These are phyloP conservation scores for Cardamine occulta DNA, from an alignment of 345 rosid species.

Conservation along the genomic window DNA sequence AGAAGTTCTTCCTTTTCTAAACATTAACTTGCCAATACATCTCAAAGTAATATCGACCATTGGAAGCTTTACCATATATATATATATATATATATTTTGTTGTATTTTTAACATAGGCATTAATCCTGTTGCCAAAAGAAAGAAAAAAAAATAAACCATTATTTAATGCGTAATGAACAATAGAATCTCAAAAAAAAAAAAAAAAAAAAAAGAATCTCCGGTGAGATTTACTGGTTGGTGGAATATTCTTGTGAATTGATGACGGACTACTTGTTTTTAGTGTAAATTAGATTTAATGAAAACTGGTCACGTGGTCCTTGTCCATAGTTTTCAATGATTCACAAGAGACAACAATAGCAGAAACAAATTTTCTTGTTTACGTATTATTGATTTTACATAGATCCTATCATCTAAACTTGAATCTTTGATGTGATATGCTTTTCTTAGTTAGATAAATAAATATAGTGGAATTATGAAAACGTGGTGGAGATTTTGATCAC, in stretches of 20 bases:
- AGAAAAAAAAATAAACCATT: neutral
- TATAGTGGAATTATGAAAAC: neutral
- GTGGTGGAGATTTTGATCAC: neutral
- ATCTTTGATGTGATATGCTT: neutral
- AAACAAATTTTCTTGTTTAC: neutral
- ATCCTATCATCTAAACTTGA: neutral
- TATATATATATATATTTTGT: too few species aligned
- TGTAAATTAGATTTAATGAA: constrained; percentile 24
- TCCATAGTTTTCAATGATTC: constrained; percentile 22
- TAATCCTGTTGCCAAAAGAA: neutral
- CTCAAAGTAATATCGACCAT: neutral
- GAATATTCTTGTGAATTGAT: constrained; percentile 23
- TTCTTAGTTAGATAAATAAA: neutral
- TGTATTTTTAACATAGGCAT: neutral
- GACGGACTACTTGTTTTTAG: constrained; percentile 8
- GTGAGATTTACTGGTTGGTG: constrained; percentile 15
- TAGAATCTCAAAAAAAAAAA: constrained; percentile 2
- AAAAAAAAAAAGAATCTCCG: constrained; percentile 9
- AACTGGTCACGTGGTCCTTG: constrained; percentile 17
- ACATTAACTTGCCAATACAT: neutral
- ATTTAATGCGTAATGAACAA: neutral
- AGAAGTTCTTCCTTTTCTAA: neutral
- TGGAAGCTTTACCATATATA: neutral
- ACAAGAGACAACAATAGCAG: constrained; percentile 13
- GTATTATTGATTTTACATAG: neutral